Evolutionary conservation across 148 eudicot species (phyloP).

Genomic region (Fagopyrum homotropicum): DNA sequence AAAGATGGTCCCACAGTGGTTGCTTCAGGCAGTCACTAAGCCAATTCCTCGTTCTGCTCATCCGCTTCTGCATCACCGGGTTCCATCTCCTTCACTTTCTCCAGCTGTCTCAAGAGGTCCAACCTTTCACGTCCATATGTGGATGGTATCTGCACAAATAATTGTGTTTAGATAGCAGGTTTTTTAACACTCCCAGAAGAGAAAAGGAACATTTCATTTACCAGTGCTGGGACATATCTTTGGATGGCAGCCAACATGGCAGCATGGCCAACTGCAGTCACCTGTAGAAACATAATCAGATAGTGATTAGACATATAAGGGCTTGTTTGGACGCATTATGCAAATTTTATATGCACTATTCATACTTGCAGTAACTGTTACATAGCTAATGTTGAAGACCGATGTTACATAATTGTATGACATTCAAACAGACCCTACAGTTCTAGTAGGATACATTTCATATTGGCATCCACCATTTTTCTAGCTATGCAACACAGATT

Average conservation of each 20-base stretch:
- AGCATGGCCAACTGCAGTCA: slow-evolving; percentile 98
- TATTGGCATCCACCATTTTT: neutral
- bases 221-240: slow-evolving; percentile 85
- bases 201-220: slow-evolving; percentile 6
- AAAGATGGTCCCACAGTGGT: too few species aligned
- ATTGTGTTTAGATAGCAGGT: slow-evolving; percentile 2
- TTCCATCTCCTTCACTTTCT: slow-evolving; percentile 79
- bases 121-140: slow-evolving; percentile 87
- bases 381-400: too few species aligned
- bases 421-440: too few species aligned
- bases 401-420: too few species aligned
- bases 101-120: slow-evolving; percentile 77
- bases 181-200: neutral
- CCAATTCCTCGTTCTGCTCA: slow-evolving; percentile 48
- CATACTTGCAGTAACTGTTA: too few species aligned
- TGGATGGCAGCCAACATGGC: slow-evolving; percentile 98
- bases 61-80: slow-evolving; percentile 32
- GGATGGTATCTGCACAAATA: slow-evolving; percentile 67
- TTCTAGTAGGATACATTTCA: neutral
- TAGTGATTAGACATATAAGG: neutral
- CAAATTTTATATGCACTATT: too few species aligned
- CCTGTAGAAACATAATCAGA: slow-evolving; percentile 36
- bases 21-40: slow-evolving; percentile 2
- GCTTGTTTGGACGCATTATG: too few species aligned
- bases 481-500: neutral